Evolutionary conservation across 2,329 filamentous ascomycete genomes (phyloP).

Genomic region (Periconia macrospinosa): DNA sequence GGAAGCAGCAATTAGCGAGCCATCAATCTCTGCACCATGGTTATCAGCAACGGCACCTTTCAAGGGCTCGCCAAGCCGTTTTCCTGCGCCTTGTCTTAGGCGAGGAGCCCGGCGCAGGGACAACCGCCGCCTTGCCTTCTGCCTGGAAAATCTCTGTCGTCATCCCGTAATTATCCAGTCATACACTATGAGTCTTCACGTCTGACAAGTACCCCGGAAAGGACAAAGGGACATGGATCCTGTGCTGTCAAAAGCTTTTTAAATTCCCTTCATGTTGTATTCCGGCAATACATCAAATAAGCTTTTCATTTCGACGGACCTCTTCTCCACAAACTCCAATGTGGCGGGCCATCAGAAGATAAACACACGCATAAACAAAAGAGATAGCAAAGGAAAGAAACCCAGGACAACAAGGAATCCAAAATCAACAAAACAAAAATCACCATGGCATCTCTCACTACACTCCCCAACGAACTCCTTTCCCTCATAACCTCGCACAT

Average conservation of each 20-base stretch:
- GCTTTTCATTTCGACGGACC: too few species aligned
- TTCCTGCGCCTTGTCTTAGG: neutral
- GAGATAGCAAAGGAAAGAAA: neutral
- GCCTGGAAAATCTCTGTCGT: neutral
- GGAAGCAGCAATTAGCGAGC: too few species aligned
- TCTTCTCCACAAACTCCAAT: too few species aligned
- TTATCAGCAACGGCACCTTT: neutral
- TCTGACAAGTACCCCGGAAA: neutral
- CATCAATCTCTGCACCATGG: too few species aligned
- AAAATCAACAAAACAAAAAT: neutral
- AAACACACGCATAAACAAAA: neutral
- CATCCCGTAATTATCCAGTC: neutral
- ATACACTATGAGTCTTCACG: neutral
- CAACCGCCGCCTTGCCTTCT: neutral
- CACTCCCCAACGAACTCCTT: slow-evolving; percentile 37
- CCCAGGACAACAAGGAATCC: neutral
- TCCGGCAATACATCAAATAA: too few species aligned
- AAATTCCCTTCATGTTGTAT: neutral
- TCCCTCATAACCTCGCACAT: slow-evolving; percentile 33
- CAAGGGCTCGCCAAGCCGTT: neutral
- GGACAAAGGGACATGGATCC: neutral
- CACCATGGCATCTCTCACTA: slow-evolving; percentile 24
- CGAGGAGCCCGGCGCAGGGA: neutral
- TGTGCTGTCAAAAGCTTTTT: neutral
- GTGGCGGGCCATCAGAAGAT: too few species aligned